Percentiles rank a stretch among this genome's conserved stretches.
Evolutionary conservation across 2,329 filamentous ascomycete species (phyloP).

Genomic region (Colletotrichum costaricense): DNA sequence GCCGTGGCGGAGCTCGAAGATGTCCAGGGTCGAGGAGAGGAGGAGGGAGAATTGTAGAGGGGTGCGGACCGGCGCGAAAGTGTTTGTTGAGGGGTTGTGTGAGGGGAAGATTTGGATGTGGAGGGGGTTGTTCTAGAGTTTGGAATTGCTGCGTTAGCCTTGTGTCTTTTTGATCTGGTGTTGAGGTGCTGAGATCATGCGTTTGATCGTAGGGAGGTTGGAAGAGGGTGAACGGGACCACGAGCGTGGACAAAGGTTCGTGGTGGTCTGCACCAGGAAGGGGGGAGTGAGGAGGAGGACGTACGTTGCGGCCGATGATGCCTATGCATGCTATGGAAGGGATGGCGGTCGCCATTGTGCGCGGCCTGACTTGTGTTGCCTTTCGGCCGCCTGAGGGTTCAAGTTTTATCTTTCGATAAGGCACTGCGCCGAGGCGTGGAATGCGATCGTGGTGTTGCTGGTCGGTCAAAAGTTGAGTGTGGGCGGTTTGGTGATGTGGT

Average conservation of each 20-base stretch:
- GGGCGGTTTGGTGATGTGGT: background rate
- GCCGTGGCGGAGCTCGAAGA: constrained; percentile 88
- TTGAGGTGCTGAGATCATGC: background rate
- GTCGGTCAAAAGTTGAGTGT: background rate
- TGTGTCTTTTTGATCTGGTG: background rate
- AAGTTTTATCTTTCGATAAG: background rate
- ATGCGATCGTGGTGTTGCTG: background rate
- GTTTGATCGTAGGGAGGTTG: background rate
- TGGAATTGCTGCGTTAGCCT: constrained; percentile 18
- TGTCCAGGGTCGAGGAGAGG: constrained; percentile 89
- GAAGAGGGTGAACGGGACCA: background rate
- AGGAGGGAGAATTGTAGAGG: constrained; percentile 93
- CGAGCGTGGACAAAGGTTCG: background rate
- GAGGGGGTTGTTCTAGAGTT: constrained; percentile 87
- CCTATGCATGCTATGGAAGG: constrained; percentile 93
- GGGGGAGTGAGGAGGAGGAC: constrained; percentile 39
- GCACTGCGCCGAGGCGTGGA: background rate
- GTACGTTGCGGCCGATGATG: constrained; percentile 91
- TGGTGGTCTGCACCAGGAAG: background rate
- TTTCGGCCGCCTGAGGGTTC: background rate
- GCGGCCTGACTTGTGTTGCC: background rate
- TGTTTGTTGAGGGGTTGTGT: constrained; percentile 67
- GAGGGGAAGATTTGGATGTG: constrained; percentile 92
- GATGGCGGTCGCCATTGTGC: constrained; percentile 69
- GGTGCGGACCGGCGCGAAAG: constrained; percentile 69